Evolutionary conservation across 2,329 filamentous ascomycete genomes (phyloP).

Genomic region (Aspergillus sp.): DNA sequence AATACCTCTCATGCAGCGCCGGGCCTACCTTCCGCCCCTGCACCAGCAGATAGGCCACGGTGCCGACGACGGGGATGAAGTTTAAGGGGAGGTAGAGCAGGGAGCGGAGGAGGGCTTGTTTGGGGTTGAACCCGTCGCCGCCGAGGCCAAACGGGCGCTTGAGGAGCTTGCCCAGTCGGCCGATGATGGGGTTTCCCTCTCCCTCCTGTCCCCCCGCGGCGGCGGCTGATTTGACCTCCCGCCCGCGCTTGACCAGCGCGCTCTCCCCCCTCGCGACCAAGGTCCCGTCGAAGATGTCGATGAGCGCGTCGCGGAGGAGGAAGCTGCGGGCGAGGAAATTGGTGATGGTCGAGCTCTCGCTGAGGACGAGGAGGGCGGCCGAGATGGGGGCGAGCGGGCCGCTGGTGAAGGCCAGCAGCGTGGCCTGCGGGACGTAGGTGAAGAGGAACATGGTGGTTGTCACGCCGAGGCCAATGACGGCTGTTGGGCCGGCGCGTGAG

Average conservation of each 20-base stretch:
- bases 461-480: conserved; percentile 63
- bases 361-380: conserved; percentile 49
- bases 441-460: conserved; percentile 77
- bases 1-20: conserved; percentile 58
- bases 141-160: conserved; percentile 42
- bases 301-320: conserved; percentile 68
- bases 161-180: conserved; percentile 48
- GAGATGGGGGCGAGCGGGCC: conserved; percentile 60
- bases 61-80: conserved; percentile 84
- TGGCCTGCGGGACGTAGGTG: conserved; percentile 76
- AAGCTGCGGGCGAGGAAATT: conserved; percentile 56
- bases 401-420: conserved; percentile 72
- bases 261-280: conserved; percentile 47
- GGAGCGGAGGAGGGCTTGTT: conserved; percentile 60
- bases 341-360: conserved; percentile 46
- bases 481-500: conserved; percentile 49
- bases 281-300: conserved; percentile 80
- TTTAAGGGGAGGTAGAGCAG: conserved; percentile 84
- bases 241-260: conserved; percentile 61
- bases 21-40: conserved; percentile 56
- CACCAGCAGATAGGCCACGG: conserved; percentile 65
- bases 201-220: no score
- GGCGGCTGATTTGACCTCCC: conserved; percentile 54
- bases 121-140: conserved; percentile 33
- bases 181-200: conserved; percentile 42